A percentile compares a stretch with the other conserved stretches of the same genome.
phyloP scores from a whole-genome alignment of 2,329 filamentous ascomycete genomes.

The Nothomitra cinnamomea region DNA sequence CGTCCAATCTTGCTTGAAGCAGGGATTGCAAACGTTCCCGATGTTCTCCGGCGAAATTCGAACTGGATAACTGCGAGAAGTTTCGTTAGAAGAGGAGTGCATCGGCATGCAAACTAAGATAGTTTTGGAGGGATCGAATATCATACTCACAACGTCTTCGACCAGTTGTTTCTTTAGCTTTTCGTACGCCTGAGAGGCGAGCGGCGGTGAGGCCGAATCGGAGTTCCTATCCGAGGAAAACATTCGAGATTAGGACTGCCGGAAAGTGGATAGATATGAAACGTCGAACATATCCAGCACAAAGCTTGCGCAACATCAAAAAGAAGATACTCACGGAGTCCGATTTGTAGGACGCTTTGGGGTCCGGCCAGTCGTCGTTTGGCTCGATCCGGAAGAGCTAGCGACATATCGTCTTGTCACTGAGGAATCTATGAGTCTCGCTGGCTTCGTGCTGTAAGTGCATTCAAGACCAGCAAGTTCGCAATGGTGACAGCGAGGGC shows the following conservation, averaged over 20 bases:
- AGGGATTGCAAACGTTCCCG: not conserved
- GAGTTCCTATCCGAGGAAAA: not conserved
- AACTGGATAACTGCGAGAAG: not conserved
- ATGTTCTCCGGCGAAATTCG: not conserved
- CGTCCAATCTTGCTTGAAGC: not conserved
- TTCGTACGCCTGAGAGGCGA: not conserved
- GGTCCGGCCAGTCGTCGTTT: not conserved
- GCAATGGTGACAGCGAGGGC: slow-evolving; percentile 3
- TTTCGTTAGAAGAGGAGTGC: not conserved
- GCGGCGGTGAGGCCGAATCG: not conserved
- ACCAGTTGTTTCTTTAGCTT: not conserved
- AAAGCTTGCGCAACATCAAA: not conserved
- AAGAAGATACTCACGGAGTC: no score
- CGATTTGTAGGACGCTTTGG: not conserved
- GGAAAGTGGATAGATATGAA: no score
- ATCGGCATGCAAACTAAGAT: not conserved
- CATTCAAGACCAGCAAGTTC: not conserved
- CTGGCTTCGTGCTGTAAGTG: not conserved
- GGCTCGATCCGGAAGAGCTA: not conserved
- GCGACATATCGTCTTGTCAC: slow-evolving; percentile 1
- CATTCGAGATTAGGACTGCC: not conserved
- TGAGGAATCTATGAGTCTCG: slow-evolving; percentile 1
- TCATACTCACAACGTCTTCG: not conserved
- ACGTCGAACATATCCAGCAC: not conserved
- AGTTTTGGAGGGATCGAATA: no score